Evolutionary conservation across 805 yeast genomes (phyloP).

Genomic region (Yarrowia keelungensis): DNA sequence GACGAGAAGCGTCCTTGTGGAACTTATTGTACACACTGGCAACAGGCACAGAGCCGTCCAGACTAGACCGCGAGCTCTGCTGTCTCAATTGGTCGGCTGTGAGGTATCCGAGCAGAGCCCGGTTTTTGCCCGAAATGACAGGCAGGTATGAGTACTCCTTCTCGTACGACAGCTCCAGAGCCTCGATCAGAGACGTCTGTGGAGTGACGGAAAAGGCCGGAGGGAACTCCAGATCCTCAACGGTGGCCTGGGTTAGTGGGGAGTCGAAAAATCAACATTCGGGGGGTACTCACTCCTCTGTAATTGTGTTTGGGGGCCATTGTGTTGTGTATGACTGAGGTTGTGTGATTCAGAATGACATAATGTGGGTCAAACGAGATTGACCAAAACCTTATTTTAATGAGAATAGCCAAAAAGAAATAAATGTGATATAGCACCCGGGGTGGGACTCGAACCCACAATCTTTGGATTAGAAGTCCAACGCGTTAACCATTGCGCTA

Average conservation of each 20-base stretch:
- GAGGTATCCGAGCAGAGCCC: slow-evolving; percentile 59
- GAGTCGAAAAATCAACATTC: too few relatives aligned
- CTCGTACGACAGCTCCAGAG: slow-evolving; percentile 63
- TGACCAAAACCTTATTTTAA: slow-evolving; percentile 12
- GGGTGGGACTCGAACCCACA: slow-evolving; percentile 55
- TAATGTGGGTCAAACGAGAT: background rate
- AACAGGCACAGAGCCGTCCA: slow-evolving; percentile 48
- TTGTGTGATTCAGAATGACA: background rate
- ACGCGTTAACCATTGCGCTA: slow-evolving; percentile 54
- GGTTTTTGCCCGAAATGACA: slow-evolving; percentile 57
- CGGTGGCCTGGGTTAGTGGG: slow-evolving; percentile 54
- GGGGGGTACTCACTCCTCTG: slow-evolving; percentile 31
- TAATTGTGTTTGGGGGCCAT: slow-evolving; percentile 38
- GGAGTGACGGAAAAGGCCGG: slow-evolving; percentile 65
- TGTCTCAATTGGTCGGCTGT: slow-evolving; percentile 53
- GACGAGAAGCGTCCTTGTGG: slow-evolving; percentile 45
- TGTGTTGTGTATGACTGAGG: background rate
- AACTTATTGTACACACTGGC: slow-evolving; percentile 47
- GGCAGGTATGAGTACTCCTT: slow-evolving; percentile 62
- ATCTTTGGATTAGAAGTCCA: slow-evolving; percentile 54
- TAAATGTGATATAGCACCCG: slow-evolving; percentile 47
- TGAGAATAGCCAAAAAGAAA: background rate
- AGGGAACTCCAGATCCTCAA: slow-evolving; percentile 64
- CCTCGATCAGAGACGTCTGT: slow-evolving; percentile 56
- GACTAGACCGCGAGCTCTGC: slow-evolving; percentile 44